Percentiles rank a stretch among this genome's conserved stretches.
Conservation (phyloP, 805 yeast genomes). For the Kodamaea neixiangensis region DNA sequence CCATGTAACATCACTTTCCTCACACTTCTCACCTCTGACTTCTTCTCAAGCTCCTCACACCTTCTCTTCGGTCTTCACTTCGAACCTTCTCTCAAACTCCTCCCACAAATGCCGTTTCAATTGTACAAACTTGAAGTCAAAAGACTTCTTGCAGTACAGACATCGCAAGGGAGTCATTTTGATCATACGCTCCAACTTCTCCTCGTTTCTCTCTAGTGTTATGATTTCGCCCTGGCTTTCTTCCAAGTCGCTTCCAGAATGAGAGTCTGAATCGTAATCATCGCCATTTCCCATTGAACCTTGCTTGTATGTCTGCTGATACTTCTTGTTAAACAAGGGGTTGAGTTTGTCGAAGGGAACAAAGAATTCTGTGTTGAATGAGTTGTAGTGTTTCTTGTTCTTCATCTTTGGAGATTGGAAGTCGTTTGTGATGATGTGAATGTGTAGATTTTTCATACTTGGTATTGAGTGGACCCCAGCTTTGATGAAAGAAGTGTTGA, state of each 20-base stretch:
- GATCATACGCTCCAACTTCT: constrained; percentile 15
- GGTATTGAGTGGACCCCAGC: constrained; percentile 75
- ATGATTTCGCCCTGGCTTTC: constrained; percentile 6
- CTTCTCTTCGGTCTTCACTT: background rate
- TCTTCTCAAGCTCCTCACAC: background rate
- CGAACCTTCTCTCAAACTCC: constrained; percentile 11
- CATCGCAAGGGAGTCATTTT: constrained; percentile 29
- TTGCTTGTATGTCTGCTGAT: background rate
- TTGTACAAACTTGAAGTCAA: constrained; percentile 25
- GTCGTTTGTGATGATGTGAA: constrained; percentile 73
- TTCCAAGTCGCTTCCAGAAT: constrained; percentile 5
- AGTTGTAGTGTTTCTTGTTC: constrained; percentile 65
- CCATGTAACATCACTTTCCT: no score
- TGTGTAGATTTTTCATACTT: constrained; percentile 66
- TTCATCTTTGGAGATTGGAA: constrained; percentile 56
- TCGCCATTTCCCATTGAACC: constrained; percentile 4
- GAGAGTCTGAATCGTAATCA: constrained; percentile 14
- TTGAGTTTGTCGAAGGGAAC: constrained; percentile 51
- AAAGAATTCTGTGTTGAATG: constrained; percentile 68
- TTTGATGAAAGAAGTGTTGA: constrained; percentile 34
- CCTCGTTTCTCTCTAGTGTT: constrained; percentile 11
- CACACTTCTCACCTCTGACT: no score
- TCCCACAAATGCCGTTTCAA: constrained; percentile 31
- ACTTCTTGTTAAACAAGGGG: constrained; percentile 17
- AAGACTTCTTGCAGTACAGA: constrained; percentile 26